Conservation (phyloP, 2,329 filamentous ascomycete genomes). For the Scytalidium sp. region DNA sequence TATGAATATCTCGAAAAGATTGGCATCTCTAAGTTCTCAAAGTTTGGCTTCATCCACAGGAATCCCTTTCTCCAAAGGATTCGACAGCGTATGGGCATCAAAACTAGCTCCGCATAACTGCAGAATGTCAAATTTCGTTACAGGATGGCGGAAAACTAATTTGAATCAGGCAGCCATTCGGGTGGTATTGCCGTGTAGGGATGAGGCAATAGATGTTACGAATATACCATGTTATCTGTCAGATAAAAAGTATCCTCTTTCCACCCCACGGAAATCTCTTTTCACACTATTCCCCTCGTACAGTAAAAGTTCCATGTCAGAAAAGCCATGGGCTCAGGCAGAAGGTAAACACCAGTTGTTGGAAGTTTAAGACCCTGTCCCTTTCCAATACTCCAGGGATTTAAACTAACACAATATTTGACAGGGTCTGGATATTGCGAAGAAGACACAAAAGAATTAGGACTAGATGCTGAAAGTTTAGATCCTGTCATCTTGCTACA, state of each 20-base stretch:
- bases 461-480: too few species aligned
- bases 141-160: constrained; percentile 14
- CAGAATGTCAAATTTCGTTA: constrained; percentile 7
- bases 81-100: too few species aligned
- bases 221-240: constrained; percentile 22
- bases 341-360: background rate
- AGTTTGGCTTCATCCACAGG: constrained; percentile 21
- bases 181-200: constrained; percentile 11
- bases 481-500: constrained; percentile 9
- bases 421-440: too few species aligned
- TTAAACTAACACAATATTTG: too few species aligned
- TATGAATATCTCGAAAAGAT: constrained; percentile 23
- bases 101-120: too few species aligned
- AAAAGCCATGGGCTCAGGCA: background rate
- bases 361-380: too few species aligned
- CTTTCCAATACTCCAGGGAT: too few species aligned
- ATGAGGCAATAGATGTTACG: constrained; percentile 11
- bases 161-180: constrained; percentile 13
- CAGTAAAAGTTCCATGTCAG: background rate
- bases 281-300: background rate
- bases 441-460: too few species aligned
- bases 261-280: constrained; percentile 9
- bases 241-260: constrained; percentile 14
- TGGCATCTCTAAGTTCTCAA: constrained; percentile 17
- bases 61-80: constrained; percentile 17